Evolutionary conservation across 306 rosid species (phyloP), one percentile per base, ranked within the genome.

Genomic region (Inga leiocalycina): DNA sequence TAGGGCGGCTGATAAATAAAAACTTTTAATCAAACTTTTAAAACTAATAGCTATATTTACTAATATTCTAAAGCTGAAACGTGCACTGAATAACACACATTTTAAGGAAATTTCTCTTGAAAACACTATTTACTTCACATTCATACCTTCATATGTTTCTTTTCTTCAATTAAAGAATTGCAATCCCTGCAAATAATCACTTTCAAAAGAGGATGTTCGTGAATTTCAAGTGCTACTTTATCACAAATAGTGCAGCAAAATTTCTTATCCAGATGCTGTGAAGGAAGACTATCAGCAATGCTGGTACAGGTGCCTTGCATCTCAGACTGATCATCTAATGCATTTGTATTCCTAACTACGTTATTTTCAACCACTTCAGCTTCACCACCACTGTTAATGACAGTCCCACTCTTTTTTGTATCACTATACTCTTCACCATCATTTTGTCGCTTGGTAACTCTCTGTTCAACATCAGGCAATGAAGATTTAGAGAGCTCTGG

Each of bases 131-230:
- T 77, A 77, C 71, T 77, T 22, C 51, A 69, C 54, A 37, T 75
- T 22, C 85, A 51, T 87, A 92, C 95, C 95, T 88, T 84, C 52
- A 35, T 34, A 15, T 65, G 75, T 86, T 81, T 80, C 89, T 84
- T 94, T 79, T 87, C 89, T 74, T 87, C 89, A 84, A 89, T 72
- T 45, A 84, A 80, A 76, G 75, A 77, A 70, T 83, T 86, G 92
- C 98, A 94, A 81, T 91, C 95, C 78, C 84, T 82, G 88, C 98
- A 94, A 77, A 89, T 77, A 77, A 91, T 92, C 75, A 94, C 98
- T 80, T 88, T 82, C 81, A 94, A 86, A 85, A 85, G 81, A 48
- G 98, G 98, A 86, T 94, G 98, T 43, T 81, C 76, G 57, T 88
- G 76, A 74, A 89, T 91, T 82, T 94, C 84, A 75, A 59, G 80